A percentile compares a stretch with the other conserved stretches of the same genome.
Conservation (phyloP, 1,284 basidiomycete species). For the Papiliotrema nemorosa region DNA sequence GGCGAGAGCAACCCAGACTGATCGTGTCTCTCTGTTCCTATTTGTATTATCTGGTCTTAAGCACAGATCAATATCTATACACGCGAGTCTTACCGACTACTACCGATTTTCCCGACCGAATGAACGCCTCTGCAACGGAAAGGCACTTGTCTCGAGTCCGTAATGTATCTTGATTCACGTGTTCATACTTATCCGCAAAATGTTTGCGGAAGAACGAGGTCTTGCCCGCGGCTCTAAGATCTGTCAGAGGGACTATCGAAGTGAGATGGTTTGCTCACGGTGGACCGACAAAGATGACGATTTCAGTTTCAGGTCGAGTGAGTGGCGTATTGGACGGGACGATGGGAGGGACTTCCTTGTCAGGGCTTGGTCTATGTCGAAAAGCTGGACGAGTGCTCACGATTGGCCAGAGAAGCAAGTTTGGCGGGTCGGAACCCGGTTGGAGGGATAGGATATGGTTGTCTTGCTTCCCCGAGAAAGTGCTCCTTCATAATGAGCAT, state of each 20-base stretch:
- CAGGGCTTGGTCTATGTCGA: constrained; percentile 1
- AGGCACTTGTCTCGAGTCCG: constrained; percentile 68
- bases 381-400: constrained; percentile 17
- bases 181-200: constrained; percentile 69
- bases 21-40: constrained; percentile 64
- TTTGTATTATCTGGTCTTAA: constrained; percentile 74
- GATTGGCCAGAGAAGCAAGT: constrained; percentile 18
- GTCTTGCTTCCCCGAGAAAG: constrained; percentile 61
- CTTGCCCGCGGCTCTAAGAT: constrained; percentile 67
- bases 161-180: constrained; percentile 83
- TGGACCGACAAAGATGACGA: constrained; percentile 83
- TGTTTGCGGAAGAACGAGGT: constrained; percentile 69
- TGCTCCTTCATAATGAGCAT: constrained; percentile 49
- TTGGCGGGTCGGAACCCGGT: constrained; percentile 34
- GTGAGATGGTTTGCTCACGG: constrained; percentile 53
- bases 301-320: constrained; percentile 53
- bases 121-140: constrained; percentile 58
- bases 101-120: constrained; percentile 61
- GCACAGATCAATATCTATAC: not conserved
- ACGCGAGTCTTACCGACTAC: constrained; percentile 63
- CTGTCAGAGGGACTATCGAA: too few relatives aligned
- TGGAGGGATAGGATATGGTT: constrained; percentile 34
- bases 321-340: constrained; percentile 64
- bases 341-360: constrained; percentile 54
- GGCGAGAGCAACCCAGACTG: constrained; percentile 65